These are phyloP conservation scores for Boletus subcaerulescens DNA, from an alignment of 768 basidiomycete species.

Conservation along the genomic window DNA sequence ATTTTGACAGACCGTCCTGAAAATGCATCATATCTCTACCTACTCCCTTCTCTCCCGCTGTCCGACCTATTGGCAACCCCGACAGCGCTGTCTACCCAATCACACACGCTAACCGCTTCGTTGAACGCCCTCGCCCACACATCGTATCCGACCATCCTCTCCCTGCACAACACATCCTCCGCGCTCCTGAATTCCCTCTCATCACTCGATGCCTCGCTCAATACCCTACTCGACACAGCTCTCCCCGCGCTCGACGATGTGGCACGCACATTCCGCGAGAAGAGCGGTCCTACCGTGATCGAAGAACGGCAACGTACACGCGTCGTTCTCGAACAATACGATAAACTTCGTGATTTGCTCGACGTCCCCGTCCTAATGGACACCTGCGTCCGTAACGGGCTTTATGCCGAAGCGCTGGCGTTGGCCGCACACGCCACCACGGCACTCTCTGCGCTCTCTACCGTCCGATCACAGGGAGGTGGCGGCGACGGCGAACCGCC, in stretches of 20 bases:
- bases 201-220: conserved; percentile 72
- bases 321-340: conserved; percentile 90
- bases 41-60: conserved; percentile 65
- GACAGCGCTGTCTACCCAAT: conserved; percentile 71
- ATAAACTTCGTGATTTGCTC: conserved; percentile 88
- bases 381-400: conserved; percentile 89
- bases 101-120: conserved; percentile 84
- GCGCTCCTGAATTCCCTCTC: conserved; percentile 70
- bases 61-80: conserved; percentile 72
- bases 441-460: conserved; percentile 39
- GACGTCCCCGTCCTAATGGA: conserved; percentile 90
- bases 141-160: conserved; percentile 88
- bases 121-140: conserved; percentile 87
- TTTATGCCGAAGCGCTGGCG: conserved; percentile 89
- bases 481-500: conserved; percentile 30
- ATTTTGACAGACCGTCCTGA: conserved; percentile 16
- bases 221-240: conserved; percentile 57
- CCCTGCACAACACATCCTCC: conserved; percentile 77
- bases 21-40: conserved; percentile 54
- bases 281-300: conserved; percentile 68
- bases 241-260: conserved; percentile 77
- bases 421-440: conserved; percentile 69
- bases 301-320: conserved; percentile 71
- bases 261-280: conserved; percentile 66
- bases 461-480: conserved; percentile 34